A percentile compares a stretch with the other conserved stretches of the same genome.
These are phyloP conservation scores for Lasiosphaeriaceae sp. DNA, from an alignment of 495 filamentous ascomycete species.

Conservation along the genomic window DNA sequence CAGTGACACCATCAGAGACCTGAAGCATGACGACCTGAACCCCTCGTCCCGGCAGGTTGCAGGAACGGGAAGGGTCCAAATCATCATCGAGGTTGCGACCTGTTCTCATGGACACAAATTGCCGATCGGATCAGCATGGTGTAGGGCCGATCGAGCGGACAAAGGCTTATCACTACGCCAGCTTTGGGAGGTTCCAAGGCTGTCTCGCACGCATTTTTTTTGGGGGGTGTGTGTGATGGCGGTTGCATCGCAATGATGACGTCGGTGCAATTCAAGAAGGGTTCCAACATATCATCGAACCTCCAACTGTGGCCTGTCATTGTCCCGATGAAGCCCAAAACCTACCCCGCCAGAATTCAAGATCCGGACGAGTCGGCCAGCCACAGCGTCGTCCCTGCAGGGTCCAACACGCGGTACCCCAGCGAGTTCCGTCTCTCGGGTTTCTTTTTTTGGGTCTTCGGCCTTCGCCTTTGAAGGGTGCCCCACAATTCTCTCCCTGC, in stretches of 20 bases:
- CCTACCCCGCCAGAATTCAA: background rate
- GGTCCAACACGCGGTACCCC: background rate
- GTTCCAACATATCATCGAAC: background rate
- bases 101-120: background rate
- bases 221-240: background rate
- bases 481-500: too few species aligned
- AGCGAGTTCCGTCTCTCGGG: background rate
- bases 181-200: background rate
- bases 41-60: too few species aligned
- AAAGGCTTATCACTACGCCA: background rate
- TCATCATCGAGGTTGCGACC: background rate
- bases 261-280: slow-evolving; percentile 7
- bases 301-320: background rate
- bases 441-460: background rate
- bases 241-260: slow-evolving; percentile 11
- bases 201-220: background rate
- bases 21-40: too few species aligned
- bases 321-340: background rate
- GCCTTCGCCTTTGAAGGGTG: background rate
- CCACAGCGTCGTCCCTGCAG: background rate
- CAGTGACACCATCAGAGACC: too few species aligned
- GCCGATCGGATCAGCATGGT: slow-evolving; percentile 1
- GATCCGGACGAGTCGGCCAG: background rate
- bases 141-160: background rate
- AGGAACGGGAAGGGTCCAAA: background rate